Conservation (phyloP, 176 grass and related monocot genomes). For the Carex scoparia region DNA sequence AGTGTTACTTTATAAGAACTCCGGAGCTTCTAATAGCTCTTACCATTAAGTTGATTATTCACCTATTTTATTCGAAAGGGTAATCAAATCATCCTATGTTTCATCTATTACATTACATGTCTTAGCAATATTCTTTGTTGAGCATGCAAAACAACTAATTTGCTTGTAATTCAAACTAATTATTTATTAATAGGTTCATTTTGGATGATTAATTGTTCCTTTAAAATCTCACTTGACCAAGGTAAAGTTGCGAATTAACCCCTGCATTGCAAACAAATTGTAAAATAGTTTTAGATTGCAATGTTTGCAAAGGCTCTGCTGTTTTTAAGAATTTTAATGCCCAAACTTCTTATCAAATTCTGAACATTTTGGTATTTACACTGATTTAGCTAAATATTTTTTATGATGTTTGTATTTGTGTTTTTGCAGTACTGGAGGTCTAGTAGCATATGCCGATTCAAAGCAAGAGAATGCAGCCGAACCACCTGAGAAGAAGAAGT, state of each 20-base stretch:
- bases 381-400: not conserved
- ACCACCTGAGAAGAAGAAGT: slow-evolving; percentile 59
- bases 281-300: not conserved
- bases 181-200: not conserved
- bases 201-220: not conserved
- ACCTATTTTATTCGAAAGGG: not conserved
- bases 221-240: not conserved
- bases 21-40: not conserved
- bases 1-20: not conserved
- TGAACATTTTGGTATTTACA: not conserved
- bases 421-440: slow-evolving; percentile 59
- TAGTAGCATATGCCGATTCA: slow-evolving; percentile 83
- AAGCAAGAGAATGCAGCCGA: slow-evolving; percentile 27
- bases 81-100: not conserved
- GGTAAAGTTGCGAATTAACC: not conserved
- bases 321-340: not conserved
- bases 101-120: not conserved
- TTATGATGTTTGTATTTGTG: not conserved
- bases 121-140: not conserved
- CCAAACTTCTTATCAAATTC: not conserved
- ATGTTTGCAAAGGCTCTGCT: not conserved
- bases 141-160: not conserved
- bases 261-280: not conserved
- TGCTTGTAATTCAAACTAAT: not conserved
- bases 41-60: not conserved